These are phyloP conservation scores for Coriolopsis trogii DNA, from an alignment of 1,284 basidiomycete species.

Conservation along the genomic window DNA sequence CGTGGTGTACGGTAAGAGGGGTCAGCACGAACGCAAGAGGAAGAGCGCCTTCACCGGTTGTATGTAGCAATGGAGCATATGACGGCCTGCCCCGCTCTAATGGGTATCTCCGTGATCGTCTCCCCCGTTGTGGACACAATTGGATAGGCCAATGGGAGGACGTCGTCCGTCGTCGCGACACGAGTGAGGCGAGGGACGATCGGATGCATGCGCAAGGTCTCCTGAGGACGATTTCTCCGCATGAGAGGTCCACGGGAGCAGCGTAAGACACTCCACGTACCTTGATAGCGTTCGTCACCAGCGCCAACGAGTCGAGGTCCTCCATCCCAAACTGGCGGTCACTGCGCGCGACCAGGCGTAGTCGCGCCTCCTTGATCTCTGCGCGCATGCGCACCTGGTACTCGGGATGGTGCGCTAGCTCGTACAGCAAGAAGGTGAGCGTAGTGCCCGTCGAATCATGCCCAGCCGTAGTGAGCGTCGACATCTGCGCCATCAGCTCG, in stretches of 20 bases:
- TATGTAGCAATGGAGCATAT: slow-evolving; percentile 34
- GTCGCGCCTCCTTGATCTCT: slow-evolving; percentile 30
- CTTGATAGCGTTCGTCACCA: slow-evolving; percentile 19
- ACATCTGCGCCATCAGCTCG: slow-evolving; percentile 54
- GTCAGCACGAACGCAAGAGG: too few species aligned
- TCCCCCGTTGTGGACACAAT: slow-evolving; percentile 36
- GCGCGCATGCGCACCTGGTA: slow-evolving; percentile 30
- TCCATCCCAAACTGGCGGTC: slow-evolving; percentile 29
- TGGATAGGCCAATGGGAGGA: slow-evolving; percentile 45
- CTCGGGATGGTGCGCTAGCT: slow-evolving; percentile 33
- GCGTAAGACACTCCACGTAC: too few species aligned
- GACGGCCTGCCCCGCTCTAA: slow-evolving; percentile 41
- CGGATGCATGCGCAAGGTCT: slow-evolving; percentile 43
- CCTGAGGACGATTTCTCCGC: slow-evolving; percentile 24
- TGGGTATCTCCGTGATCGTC: slow-evolving; percentile 36
- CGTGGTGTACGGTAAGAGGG: too few species aligned
- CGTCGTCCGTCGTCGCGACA: slow-evolving; percentile 35
- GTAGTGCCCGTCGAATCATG: slow-evolving; percentile 29
- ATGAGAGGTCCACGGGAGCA: too few species aligned
- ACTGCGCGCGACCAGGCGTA: slow-evolving; percentile 23
- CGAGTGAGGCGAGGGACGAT: slow-evolving; percentile 35
- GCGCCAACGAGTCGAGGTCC: slow-evolving; percentile 35
- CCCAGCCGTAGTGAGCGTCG: slow-evolving; percentile 36
- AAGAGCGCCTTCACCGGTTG: slow-evolving; percentile 30
- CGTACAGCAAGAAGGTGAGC: slow-evolving; percentile 32